Percentiles rank a stretch among this genome's conserved stretches.
Evolutionary conservation across 2,329 filamentous ascomycete genomes (phyloP).

Genomic region (Pseudocercospora cruenta): DNA sequence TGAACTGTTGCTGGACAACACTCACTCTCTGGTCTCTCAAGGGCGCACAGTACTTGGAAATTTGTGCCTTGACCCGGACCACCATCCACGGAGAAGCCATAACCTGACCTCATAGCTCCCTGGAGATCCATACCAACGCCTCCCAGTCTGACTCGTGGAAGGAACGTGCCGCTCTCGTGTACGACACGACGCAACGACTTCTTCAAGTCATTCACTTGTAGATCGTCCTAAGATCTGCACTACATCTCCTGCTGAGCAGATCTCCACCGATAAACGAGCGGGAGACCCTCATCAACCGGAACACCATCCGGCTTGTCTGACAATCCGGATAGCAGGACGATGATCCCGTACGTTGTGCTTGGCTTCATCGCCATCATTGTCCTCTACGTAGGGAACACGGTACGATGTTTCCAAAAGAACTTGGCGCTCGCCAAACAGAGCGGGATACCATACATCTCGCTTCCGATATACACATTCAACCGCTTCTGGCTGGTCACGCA

Average conservation of each 20-base stretch:
- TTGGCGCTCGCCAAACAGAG: slow-evolving; percentile 50
- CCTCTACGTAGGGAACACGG: slow-evolving; percentile 41
- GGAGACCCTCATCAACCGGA: not conserved
- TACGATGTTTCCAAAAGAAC: slow-evolving; percentile 45
- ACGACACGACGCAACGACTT: slow-evolving; percentile 3
- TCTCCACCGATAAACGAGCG: not conserved
- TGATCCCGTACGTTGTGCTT: slow-evolving; percentile 35
- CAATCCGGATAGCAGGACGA: slow-evolving; percentile 18
- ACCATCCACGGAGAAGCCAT: not conserved
- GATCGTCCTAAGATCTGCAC: slow-evolving; percentile 1
- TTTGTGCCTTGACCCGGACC: not conserved
- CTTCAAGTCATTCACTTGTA: not conserved
- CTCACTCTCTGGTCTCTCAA: not conserved
- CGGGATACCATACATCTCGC: slow-evolving; percentile 49
- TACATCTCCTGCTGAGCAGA: not conserved
- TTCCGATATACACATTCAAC: slow-evolving; percentile 54
- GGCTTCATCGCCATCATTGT: slow-evolving; percentile 38
- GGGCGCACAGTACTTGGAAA: not conserved
- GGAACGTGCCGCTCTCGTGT: slow-evolving; percentile 5
- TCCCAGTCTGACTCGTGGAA: not conserved
- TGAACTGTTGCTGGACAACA: not conserved
- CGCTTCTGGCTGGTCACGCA: slow-evolving; percentile 60
- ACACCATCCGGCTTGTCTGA: not conserved
- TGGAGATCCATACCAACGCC: not conserved
- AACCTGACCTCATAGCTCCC: not conserved